Base-by-base conservation (phyloP, 2,329 filamentous ascomycete species). In the Sporothrix schenckii region DNA sequence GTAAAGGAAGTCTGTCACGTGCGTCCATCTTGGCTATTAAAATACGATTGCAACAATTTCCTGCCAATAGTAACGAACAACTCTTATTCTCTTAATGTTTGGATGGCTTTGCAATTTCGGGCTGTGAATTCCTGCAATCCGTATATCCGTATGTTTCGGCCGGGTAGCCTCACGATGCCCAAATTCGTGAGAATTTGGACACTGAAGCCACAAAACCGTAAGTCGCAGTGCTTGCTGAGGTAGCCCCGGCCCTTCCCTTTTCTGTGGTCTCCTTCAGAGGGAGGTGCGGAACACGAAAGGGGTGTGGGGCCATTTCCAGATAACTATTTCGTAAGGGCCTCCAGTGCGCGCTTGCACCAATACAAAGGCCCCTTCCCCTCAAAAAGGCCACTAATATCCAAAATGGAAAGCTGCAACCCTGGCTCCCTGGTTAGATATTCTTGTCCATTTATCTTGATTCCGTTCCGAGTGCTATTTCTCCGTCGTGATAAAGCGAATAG, bases 341-440 rank as follows among this genome's bases (percentile, higher is more conserved):
- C 41, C 13, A 49, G 41, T 19, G 13, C 60, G 41, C 41, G 14
- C 21, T 49, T n/a, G 24, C 60, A n/a, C 60, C 44, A 30, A 30
- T 30, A 30, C 60, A 30, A 30, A 11, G 16, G 3, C 16, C 24
- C 47, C 27, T 30, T 14, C 61, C 16, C 61, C 61, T 50, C 61
- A 50, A 49, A 34, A 34, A 3, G 27, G 21, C 61, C 61, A 65
- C 61, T 65, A 65, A 65, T 34, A 65, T 50, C 61, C 14, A 50
- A 16, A 65, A 65, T 24, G 61, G 21, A 24, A 24, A 65, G 44
- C 44, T 34, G 44, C 61, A 34, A 49, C n/a, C 58, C 60, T 49
- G n/a, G 41, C 4, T 30, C n/a, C 58, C 60, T 49, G n/a, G 41
- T 30, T 30, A 30, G 41, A 14, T 30, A 65, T 16, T 44, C 47